Conservation (phyloP, 306 rosid genomes). For the Argentina anserina region DNA sequence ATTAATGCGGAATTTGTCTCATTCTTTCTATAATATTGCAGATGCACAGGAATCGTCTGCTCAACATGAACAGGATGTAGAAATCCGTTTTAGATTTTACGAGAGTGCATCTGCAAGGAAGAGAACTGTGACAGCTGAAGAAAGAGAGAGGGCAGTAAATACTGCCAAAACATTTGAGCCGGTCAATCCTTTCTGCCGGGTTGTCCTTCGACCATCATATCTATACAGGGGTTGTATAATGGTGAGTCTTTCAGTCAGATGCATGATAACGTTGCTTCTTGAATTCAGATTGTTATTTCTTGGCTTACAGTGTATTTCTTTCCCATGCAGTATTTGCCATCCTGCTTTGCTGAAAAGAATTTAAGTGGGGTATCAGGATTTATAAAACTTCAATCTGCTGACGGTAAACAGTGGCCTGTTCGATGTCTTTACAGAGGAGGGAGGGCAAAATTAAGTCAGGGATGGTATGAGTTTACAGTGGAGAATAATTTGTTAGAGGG, state of each 20-base stretch:
- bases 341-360: conserved; percentile 95
- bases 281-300: conserved; percentile 6
- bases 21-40: conserved; percentile 35
- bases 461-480: conserved; percentile 82
- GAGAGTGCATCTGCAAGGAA: conserved; percentile 98
- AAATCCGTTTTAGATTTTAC: conserved; percentile 77
- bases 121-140: conserved; percentile 94
- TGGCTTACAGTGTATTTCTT: conserved; percentile 1
- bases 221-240: conserved; percentile 94
- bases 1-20: conserved; percentile 11
- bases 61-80: conserved; percentile 57
- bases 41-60: conserved; percentile 59
- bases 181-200: conserved; percentile 82
- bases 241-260: conserved; percentile 49
- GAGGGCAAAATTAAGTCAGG: conserved; percentile 92
- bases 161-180: conserved; percentile 87
- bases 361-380: conserved; percentile 84
- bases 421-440: conserved; percentile 89
- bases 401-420: conserved; percentile 84
- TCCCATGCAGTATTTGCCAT: conserved; percentile 77
- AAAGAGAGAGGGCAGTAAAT: conserved; percentile 81
- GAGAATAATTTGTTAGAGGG: conserved; percentile 96
- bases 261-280: background rate
- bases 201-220: conserved; percentile 92
- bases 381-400: conserved; percentile 78